Evolutionary conservation across 179 eudicot genomes (phyloP).

Genomic region (Vitellaria paradoxa): DNA sequence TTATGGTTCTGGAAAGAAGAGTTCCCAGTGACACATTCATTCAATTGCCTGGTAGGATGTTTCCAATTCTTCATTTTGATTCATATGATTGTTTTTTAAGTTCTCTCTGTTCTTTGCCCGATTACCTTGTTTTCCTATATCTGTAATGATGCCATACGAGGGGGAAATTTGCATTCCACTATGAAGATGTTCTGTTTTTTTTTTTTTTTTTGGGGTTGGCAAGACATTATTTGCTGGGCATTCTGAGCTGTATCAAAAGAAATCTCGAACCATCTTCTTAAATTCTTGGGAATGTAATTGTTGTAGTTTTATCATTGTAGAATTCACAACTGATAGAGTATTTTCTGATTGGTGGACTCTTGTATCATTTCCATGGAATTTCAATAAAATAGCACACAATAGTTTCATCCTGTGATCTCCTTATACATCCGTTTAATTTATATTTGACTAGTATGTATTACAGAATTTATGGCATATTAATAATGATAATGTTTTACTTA

Average conservation of each 20-base stretch:
- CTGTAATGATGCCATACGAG: constrained; percentile 37
- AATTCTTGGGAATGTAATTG: constrained; percentile 43
- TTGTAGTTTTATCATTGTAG: constrained; percentile 68
- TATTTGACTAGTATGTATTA: background rate
- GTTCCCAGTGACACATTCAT: constrained; percentile 23
- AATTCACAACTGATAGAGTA: constrained; percentile 45
- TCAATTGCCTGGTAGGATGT: constrained; percentile 18
- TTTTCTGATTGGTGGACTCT: constrained; percentile 40
- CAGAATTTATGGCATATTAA: background rate
- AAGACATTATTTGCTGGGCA: constrained; percentile 31
- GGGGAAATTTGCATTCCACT: constrained; percentile 38
- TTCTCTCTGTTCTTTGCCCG: constrained; percentile 29
- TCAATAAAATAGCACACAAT: constrained; percentile 41
- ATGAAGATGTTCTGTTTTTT: constrained; percentile 39
- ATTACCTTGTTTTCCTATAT: constrained; percentile 39
- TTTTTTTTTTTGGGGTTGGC: too few relatives aligned
- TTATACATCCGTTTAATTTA: background rate
- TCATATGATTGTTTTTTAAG: constrained; percentile 37
- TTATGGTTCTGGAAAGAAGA: constrained; percentile 31
- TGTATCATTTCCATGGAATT: constrained; percentile 38
- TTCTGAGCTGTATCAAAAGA: constrained; percentile 47
- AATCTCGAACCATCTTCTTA: constrained; percentile 36
- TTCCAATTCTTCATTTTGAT: constrained; percentile 22
- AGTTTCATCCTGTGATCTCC: constrained; percentile 9
- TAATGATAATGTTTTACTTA: background rate